Evolutionary conservation across 306 rosid genomes (phyloP), one percentile per base, ranked within the genome.

Genomic region (Glycine latifolia): DNA sequence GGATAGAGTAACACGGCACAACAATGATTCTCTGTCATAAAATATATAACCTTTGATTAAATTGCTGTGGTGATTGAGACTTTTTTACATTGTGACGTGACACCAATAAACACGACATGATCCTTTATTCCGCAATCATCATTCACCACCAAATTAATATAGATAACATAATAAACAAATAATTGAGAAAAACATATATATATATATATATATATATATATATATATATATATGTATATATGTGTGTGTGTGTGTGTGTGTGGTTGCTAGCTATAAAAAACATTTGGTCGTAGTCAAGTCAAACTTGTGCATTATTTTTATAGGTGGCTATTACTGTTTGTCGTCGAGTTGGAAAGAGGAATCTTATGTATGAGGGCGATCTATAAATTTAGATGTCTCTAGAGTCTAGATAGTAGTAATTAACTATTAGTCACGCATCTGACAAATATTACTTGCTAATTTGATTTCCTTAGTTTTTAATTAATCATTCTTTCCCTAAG

Each of bases 21-120:
- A 9, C 52, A 50, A 7, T 20, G 37, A 58, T 10, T 37, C 15
- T 5, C 9, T 7, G 7, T 55, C 10, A 48, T 46, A 48, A 58
- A 47, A 37, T 4, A 17, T 4, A 49, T 58, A 35, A 59, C 1
- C 56, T 71, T 49, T 14, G 7, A 59, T 48, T 41, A 31, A 15
- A 70, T 71, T 77, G 62, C 5, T 55, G 41, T 71, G 76, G 71
- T 78, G 48, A 73, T 17, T 12, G 71, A 46, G 26, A 56, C 16
- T 0, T 65, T 66, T 73, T 67, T 70, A 48, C 55, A 12, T 56
- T n/a, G 10, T 73, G 81, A 10, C 46, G 50, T 26, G 31, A 5
- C 11, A 6, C 4, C 13, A 50, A 65, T 15, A n/a, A 11, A 53
- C 15, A 68, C 53, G 50, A 17, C 10, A 9, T 35, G 41, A 8